A percentile compares a stretch with the other conserved stretches of the same genome.
Conservation (phyloP, 2,329 filamentous ascomycete species). For the Botrytis porri region DNA sequence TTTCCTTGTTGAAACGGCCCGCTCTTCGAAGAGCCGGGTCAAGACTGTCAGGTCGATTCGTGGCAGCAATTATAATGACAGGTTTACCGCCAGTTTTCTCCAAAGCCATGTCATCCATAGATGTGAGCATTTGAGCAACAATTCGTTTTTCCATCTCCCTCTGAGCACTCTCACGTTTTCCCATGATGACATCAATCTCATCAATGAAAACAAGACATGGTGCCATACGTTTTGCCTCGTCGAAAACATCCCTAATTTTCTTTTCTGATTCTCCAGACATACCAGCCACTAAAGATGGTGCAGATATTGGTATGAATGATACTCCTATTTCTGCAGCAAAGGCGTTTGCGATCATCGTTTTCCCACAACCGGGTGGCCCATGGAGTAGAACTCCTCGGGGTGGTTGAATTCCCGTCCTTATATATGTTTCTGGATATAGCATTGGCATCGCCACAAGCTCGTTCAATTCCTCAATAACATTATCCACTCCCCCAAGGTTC, state of each 20-base stretch:
- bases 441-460: slow-evolving; percentile 73
- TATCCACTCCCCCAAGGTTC: slow-evolving; percentile 74
- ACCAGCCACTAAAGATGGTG: slow-evolving; percentile 76
- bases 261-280: slow-evolving; percentile 91
- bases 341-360: slow-evolving; percentile 79
- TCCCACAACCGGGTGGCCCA: slow-evolving; percentile 81
- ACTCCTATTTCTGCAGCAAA: slow-evolving; percentile 73
- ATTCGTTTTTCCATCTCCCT: slow-evolving; percentile 89
- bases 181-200: slow-evolving; percentile 86
- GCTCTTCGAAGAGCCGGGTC: slow-evolving; percentile 73
- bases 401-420: slow-evolving; percentile 63
- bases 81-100: slow-evolving; percentile 72
- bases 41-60: slow-evolving; percentile 81
- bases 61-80: slow-evolving; percentile 87
- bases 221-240: slow-evolving; percentile 80
- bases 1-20: slow-evolving; percentile 77
- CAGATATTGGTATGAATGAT: slow-evolving; percentile 78
- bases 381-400: slow-evolving; percentile 75
- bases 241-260: slow-evolving; percentile 79
- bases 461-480: slow-evolving; percentile 66
- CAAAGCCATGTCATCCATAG: slow-evolving; percentile 77
- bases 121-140: slow-evolving; percentile 76
- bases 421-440: slow-evolving; percentile 63
- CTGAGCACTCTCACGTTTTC: slow-evolving; percentile 78
- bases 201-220: slow-evolving; percentile 91